Evolutionary conservation across 306 rosid genomes (phyloP).

Genomic region (Leucaena leucocephala): DNA sequence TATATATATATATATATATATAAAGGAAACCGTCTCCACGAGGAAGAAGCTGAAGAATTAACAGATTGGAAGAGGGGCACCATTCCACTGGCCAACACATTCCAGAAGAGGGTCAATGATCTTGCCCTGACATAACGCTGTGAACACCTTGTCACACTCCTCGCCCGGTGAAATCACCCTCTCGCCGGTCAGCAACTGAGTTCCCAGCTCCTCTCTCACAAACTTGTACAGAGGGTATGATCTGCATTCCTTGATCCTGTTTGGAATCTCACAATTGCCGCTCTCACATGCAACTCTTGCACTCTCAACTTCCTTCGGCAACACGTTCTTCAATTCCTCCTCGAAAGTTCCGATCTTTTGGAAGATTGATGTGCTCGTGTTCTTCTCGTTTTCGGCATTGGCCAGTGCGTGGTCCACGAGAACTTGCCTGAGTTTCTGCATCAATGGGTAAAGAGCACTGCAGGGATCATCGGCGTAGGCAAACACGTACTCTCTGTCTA

Average conservation of each 20-base stretch:
- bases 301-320: slow-evolving; percentile 82
- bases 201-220: slow-evolving; percentile 70
- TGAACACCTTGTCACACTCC: slow-evolving; percentile 71
- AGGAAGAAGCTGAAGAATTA: slow-evolving; percentile 25
- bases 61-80: slow-evolving; percentile 78
- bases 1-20: background rate
- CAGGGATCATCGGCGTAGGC: slow-evolving; percentile 78
- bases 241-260: slow-evolving; percentile 72
- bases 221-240: slow-evolving; percentile 83
- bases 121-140: slow-evolving; percentile 71
- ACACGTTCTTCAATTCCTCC: slow-evolving; percentile 57
- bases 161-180: slow-evolving; percentile 74
- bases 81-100: slow-evolving; percentile 79
- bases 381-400: slow-evolving; percentile 67
- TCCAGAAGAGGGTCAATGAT: slow-evolving; percentile 77
- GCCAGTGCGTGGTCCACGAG: slow-evolving; percentile 73
- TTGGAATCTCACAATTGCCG: slow-evolving; percentile 54
- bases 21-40: background rate
- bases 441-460: slow-evolving; percentile 73
- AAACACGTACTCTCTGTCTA: slow-evolving; percentile 69
- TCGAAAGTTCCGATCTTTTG: slow-evolving; percentile 79
- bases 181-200: slow-evolving; percentile 66
- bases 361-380: slow-evolving; percentile 68
- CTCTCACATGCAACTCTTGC: slow-evolving; percentile 62
- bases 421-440: slow-evolving; percentile 74